Evolutionary conservation across 306 rosid species (phyloP), one percentile per base, ranked within the genome.

Genomic region (Albizia julibrissin): DNA sequence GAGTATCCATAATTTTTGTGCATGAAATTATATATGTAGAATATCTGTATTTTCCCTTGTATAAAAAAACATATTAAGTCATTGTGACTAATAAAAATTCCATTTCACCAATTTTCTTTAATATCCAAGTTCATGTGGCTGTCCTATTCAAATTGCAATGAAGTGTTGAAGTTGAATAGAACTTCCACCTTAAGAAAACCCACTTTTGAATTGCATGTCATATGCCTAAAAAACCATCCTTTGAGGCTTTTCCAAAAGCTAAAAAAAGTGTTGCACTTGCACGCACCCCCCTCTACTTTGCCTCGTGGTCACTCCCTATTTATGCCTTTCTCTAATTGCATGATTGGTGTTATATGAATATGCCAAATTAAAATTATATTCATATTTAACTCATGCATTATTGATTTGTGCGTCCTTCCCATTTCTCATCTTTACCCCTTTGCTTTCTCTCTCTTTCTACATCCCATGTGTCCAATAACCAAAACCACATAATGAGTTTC

Each of bases 81-180:
- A 3, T 12, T 47, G 14, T 47, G 16, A 2, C 18, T 47, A 14
- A 14, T 14, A 47, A 47, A 37, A 47, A 47, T 47, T 14, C 16
- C 16, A 47, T 47, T 16, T 11, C 16, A 16, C 52, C 52, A 14
- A 47, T 3, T 47, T 14, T 47, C 14, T 47, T 16, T 47, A 14
- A 50, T 18, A 18, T 50, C 10, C 18, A 37, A 37, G 1, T 6
- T 8, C 40, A 6, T 80, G 13, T 89, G 90, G 80, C 81, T 81
- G 92, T 91, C 92, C 83, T 82, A 82, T 81, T 93, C 95, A 87
- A 82, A 59, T 39, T 21, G 83, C 83, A 62, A 74, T 79, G 5
- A 6, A 68, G 5, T 33, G 16, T 66, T 15, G 24, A 3, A 34
- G 31, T n/a, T 87, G 87, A 82, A 82, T 40, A 70, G 29, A 82